These are phyloP conservation scores for Lenwebbia sp. DNA, from an alignment of 345 rosid species.

Conservation along the genomic window DNA sequence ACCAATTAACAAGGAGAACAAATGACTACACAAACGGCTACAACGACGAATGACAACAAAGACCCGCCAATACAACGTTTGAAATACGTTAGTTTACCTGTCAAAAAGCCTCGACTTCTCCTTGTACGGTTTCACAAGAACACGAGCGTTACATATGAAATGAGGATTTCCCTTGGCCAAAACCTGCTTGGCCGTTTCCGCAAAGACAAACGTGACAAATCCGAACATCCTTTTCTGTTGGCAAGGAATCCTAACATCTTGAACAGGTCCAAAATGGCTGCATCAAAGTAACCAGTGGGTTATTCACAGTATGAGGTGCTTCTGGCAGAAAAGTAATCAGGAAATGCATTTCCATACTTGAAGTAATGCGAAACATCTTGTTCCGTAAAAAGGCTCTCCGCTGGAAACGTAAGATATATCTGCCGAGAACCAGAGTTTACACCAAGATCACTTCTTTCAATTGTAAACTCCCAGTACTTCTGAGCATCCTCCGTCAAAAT, in stretches of 20 bases:
- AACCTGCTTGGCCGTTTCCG: constrained; percentile 64
- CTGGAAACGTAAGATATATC: constrained; percentile 93
- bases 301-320: not conserved
- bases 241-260: constrained; percentile 95
- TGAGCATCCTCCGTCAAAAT: constrained; percentile 76
- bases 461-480: constrained; percentile 36
- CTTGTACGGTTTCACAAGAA: constrained; percentile 90
- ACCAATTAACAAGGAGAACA: not conserved
- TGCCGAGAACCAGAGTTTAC: constrained; percentile 67
- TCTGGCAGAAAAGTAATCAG: not conserved
- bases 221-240: constrained; percentile 96
- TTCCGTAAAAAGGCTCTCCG: constrained; percentile 80
- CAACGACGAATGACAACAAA: not conserved
- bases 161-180: constrained; percentile 91
- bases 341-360: constrained; percentile 13
- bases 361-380: constrained; percentile 83
- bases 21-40: not conserved
- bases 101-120: constrained; percentile 72
- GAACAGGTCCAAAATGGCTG: constrained; percentile 79
- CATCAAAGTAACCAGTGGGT: not conserved
- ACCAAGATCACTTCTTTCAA: constrained; percentile 51
- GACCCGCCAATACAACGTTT: not conserved
- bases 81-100: constrained; percentile 18
- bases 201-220: constrained; percentile 64
- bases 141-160: constrained; percentile 87